Base-by-base conservation (phyloP, 441 rosid species). In the Dalechampia spathulata region DNA sequence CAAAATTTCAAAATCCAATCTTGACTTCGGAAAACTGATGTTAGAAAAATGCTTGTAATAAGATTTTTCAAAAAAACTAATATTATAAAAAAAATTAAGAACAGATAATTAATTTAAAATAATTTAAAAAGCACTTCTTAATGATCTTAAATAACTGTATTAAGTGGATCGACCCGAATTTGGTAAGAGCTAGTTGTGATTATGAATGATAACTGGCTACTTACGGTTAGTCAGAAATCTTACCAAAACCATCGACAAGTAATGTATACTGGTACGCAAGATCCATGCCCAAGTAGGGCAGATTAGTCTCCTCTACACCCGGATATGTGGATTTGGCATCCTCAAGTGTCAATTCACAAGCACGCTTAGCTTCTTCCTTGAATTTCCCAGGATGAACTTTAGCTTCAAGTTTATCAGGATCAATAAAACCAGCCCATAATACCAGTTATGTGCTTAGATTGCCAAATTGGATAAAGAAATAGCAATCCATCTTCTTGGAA, bases 271-370 rank as follows among this genome's bases (percentile, higher is more conserved):
- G 90, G 72, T 93, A 90, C 47, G 85, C 83, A 48, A 93, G 93
- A 81, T 90, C 99, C 97, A 93, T 79, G 72, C 99, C 90, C 57
- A 93, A 39, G 68, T 79, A 90, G 13, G 97, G 95, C 52, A 81
- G 77, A 69, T 85, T 76, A 47, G 52, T 57, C 22, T 73, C 86
- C 0, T 76, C 89, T n/a, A 82, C 83, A 37, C 0, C 49, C 28
- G 75, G 69, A 63, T 78, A 90, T 49, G 54, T 62, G 11, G 85
- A 72, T 71, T 77, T 83, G 30, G 80, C 86, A 43, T 87, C 75
- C 40, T 75, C 75, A 6, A 85, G 71, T 76, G 78, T 87, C 26
- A 86, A 82, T 71, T 71, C 75, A 67, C 99, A 93, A 65, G 97
- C 99, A 23, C 75, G 83, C 67, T 65, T 83, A 4, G 97, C 97